Percentiles rank a stretch among this genome's conserved stretches.
phyloP scores from a whole-genome alignment of 108 stramenopile species.

The Heterococcus sp. region DNA sequence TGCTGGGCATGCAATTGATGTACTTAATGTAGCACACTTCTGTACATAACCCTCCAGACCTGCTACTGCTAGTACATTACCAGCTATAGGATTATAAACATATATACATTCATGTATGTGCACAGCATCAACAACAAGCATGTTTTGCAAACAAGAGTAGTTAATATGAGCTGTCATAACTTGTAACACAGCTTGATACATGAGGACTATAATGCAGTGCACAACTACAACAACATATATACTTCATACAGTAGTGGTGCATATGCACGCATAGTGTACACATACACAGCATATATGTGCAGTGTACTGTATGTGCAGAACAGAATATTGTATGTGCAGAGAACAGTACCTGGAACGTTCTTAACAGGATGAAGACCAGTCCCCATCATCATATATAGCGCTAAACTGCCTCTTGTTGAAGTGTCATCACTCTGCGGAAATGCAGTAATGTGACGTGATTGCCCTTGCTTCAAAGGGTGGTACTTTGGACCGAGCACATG shows the following conservation, averaged over 20 bases:
- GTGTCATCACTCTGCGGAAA: slow-evolving; percentile 1
- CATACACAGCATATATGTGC: too few species aligned
- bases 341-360: slow-evolving; percentile 39
- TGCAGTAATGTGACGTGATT: slow-evolving; percentile 28
- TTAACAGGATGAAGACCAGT: slow-evolving; percentile 48
- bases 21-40: slow-evolving; percentile 55
- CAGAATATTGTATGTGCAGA: too few species aligned
- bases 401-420: slow-evolving; percentile 10
- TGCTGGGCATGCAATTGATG: slow-evolving; percentile 26
- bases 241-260: too few species aligned
- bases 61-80: slow-evolving; percentile 55
- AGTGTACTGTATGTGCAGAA: too few species aligned
- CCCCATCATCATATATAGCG: slow-evolving; percentile 59
- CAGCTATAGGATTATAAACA: slow-evolving; percentile 28
- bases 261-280: too few species aligned
- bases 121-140: too few species aligned
- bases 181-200: too few species aligned
- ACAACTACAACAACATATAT: too few species aligned
- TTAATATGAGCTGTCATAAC: too few species aligned
- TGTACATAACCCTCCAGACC: slow-evolving; percentile 51
- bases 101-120: too few species aligned
- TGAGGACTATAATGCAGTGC: too few species aligned
- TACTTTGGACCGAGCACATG: slow-evolving; percentile 57
- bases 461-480: slow-evolving; percentile 33
- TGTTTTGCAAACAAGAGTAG: too few species aligned